Conservation (phyloP, 192 early-diverging fungal species). For the Cetraspora pellucida region DNA sequence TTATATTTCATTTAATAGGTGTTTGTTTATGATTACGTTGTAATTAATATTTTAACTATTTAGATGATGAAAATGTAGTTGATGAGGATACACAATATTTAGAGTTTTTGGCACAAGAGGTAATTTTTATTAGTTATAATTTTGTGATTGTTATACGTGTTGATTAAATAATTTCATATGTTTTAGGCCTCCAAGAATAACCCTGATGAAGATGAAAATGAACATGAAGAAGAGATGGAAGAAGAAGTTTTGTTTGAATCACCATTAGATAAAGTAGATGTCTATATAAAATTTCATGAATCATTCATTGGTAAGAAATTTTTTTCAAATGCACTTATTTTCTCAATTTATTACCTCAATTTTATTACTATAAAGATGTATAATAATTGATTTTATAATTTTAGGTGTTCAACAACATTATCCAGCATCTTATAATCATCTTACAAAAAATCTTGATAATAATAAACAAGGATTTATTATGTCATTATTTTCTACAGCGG, state of each 20-base stretch:
- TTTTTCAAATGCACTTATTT: slow-evolving; percentile 45
- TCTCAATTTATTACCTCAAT: neutral
- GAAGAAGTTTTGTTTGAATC: slow-evolving; percentile 80
- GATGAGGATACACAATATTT: slow-evolving; percentile 49
- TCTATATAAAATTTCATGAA: slow-evolving; percentile 72
- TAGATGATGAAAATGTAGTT: slow-evolving; percentile 47
- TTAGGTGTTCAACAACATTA: slow-evolving; percentile 59
- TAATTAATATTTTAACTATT: neutral
- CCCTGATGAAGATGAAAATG: slow-evolving; percentile 65
- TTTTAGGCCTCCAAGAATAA: slow-evolving; percentile 25
- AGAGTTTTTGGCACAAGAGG: slow-evolving; percentile 48
- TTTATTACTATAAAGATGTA: neutral
- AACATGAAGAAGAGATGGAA: slow-evolving; percentile 65
- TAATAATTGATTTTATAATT: neutral
- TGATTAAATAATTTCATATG: neutral
- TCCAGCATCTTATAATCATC: slow-evolving; percentile 53
- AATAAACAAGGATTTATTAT: slow-evolving; percentile 56
- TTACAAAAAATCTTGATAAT: slow-evolving; percentile 57
- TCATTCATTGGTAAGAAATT: slow-evolving; percentile 49
- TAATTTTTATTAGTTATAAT: neutral
- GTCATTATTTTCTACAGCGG: slow-evolving; percentile 49
- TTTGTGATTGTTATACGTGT: neutral
- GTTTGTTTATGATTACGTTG: slow-evolving; percentile 10
- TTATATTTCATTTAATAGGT: too few relatives aligned
- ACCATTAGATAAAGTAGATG: slow-evolving; percentile 75